Base-by-base conservation (phyloP, 495 filamentous ascomycete species). In the Penicillium chermesinum region DNA sequence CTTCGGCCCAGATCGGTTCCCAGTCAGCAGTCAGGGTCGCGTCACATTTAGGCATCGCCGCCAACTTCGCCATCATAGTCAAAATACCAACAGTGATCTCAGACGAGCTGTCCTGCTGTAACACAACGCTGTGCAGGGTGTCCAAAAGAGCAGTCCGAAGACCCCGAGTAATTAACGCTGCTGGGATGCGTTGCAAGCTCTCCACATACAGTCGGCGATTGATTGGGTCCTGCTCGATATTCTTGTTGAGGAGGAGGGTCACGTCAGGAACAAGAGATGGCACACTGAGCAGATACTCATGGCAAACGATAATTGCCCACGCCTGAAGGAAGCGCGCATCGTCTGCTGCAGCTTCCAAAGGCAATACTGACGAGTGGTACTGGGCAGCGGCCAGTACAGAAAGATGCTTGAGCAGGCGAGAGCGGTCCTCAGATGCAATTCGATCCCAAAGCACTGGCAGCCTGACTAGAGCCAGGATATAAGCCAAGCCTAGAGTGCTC, bases 61-160 rank as follows among this genome's bases (percentile, higher is more conserved):
- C 65, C 22, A 73, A 38, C 22, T 70, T 73, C 0, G 70, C 69
- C 70, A 73, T 71, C 54, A 73, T 56, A 1, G 70, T 69, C 37
- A 72, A 37, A 0, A 72, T 49, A 1, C 69, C 69, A 12, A 69
- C 49, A 8, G 55, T 64, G 3, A 67, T 35, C 20, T 65, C 64
- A 2, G 63, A 46, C 7, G 51, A 41, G 47, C 45, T 64, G 36
- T 63, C 64, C 38, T 67, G 55, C 40, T 61, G 57, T 7, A 68
- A 47, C 15, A 69, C 15, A 37, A 67, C 53, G 39, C 62, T 52
- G 33, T 69, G 62, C 20, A 72, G 44, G 38, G 67, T 55, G 50
- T 74, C 67, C 44, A 74, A 33, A 10, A 74, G 46, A n/a, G 49
- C 34, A 1, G 57, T 67, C 38, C 69, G 58, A 19, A 73, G 57